Base-by-base conservation (phyloP, 2,329 filamentous ascomycete species). In the Bipolaris bicolor region DNA sequence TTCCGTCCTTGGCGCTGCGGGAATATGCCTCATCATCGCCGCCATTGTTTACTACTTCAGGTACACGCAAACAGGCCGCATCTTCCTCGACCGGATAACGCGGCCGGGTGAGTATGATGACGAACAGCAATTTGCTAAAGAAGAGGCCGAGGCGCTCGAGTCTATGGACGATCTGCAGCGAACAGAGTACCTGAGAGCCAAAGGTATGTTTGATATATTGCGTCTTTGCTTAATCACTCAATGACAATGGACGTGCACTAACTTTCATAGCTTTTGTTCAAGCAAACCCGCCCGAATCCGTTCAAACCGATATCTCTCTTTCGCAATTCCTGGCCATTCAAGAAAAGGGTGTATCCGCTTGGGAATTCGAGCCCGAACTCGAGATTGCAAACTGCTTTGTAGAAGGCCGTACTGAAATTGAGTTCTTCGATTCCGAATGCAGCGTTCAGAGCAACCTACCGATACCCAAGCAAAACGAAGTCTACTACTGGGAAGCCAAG, bases 311-410 rank as follows among this genome's bases (percentile, higher is more conserved):
- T 74, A 99, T 99, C 64, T 98, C 95, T 20, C 81, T 99, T 63
- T 98, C 95, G 34, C 95, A 99, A 76, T 98, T 97, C 76, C 85
- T 99, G 57, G 95, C 95, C 40, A 99, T 99, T 65, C 95, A 99
- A 80, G 95, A 99, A 81, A 99, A 99, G 78, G 95, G 95, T 49
- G 94, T 99, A n/a, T 97, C 95, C 5, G 95, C 95, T 6, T 99
- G 95, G 95, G 95, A 99, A 77, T 99, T 99, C 71, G 95, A 98
- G 77, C 95, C 95, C n/a, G 95, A 99, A 77, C 81, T 98, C 34
- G 95, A 99, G 78, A 97, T 98, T 66, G 95, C 95, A 66, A 98
- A 98, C 78, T 99, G 95, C 78, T 99, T 99, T 74, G 95, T 99
- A 63, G 94, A 99, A 78, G 94, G 82, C 39, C 87, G 95, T 64